These are phyloP conservation scores for Serendipita sp. DNA, from an alignment of 768 basidiomycete genomes.

Conservation along the genomic window DNA sequence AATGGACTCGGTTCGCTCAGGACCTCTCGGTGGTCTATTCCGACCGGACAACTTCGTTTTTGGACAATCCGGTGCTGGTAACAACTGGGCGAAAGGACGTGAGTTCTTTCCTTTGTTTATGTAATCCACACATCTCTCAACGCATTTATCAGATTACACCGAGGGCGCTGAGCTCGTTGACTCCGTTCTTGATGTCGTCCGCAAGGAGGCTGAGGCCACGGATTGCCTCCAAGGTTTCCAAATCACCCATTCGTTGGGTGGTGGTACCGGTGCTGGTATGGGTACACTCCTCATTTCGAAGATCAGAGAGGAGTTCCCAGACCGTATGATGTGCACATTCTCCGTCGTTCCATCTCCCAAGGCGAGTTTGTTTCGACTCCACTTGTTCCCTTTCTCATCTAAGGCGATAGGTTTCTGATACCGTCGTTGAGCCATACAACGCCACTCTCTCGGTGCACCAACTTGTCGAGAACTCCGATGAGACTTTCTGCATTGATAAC, in stretches of 20 bases:
- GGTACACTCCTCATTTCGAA: slow-evolving; percentile 98
- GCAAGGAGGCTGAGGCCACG: slow-evolving; percentile 95
- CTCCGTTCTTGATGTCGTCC: slow-evolving; percentile 92
- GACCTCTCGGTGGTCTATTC: slow-evolving; percentile 83
- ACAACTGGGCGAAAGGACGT: slow-evolving; percentile 99
- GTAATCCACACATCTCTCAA: slow-evolving; percentile 10
- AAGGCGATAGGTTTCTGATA: slow-evolving; percentile 57
- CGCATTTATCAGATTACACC: slow-evolving; percentile 50
- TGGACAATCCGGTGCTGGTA: slow-evolving; percentile 94
- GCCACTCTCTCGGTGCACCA: slow-evolving; percentile 97
- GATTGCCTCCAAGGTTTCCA: slow-evolving; percentile 99
- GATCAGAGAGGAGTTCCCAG: slow-evolving; percentile 97
- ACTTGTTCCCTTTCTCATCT: neutral
- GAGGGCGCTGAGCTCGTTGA: slow-evolving; percentile 98
- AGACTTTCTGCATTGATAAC: slow-evolving; percentile 99
- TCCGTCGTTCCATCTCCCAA: slow-evolving; percentile 96
- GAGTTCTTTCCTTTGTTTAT: slow-evolving; percentile 27
- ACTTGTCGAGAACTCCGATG: slow-evolving; percentile 97
- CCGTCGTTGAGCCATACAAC: slow-evolving; percentile 99
- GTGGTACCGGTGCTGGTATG: slow-evolving; percentile 99
- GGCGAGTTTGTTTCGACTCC: slow-evolving; percentile 20
- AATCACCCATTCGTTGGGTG: slow-evolving; percentile 95
- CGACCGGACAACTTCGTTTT: slow-evolving; percentile 98
- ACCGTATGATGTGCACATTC: slow-evolving; percentile 99
- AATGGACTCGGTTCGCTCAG: slow-evolving; percentile 84